A percentile compares a stretch with the other conserved stretches of the same genome.
Conservation (phyloP, 768 basidiomycete genomes). For the Solioccasus polychromus region DNA sequence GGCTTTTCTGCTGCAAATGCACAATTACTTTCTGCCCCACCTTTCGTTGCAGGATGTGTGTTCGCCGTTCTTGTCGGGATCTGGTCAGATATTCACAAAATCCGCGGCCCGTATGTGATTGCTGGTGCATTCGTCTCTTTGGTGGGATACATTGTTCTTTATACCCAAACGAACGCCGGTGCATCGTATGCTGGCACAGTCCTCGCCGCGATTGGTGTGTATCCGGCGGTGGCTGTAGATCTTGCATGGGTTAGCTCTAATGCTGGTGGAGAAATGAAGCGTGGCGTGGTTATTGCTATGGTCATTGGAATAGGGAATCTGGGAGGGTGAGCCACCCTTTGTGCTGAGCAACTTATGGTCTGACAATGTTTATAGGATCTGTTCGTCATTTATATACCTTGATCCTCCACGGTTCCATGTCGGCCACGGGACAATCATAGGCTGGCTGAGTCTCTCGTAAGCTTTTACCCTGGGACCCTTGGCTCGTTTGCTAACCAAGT, state of each 20-base stretch:
- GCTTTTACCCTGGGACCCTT: conserved; percentile 13
- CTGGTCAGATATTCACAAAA: conserved; percentile 39
- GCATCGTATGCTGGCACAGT: conserved; percentile 45
- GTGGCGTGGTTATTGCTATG: conserved; percentile 50
- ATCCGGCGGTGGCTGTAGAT: conserved; percentile 44
- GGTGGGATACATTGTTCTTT: conserved; percentile 51
- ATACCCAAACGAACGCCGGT: conserved; percentile 26
- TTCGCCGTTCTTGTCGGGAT: conserved; percentile 41
- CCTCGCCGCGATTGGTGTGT: conserved; percentile 51
- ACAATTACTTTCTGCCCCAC: conserved; percentile 48
- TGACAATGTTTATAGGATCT: conserved; percentile 29
- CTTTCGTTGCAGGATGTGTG: conserved; percentile 46
- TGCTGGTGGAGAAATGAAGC: conserved; percentile 53
- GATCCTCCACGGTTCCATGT: conserved; percentile 36
- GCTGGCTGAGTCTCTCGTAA: conserved; percentile 33
- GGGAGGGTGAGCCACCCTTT: conserved; percentile 39
- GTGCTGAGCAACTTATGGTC: not conserved
- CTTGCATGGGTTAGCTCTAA: conserved; percentile 57
- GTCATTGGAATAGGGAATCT: conserved; percentile 55
- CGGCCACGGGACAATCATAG: conserved; percentile 38
- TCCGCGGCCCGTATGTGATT: conserved; percentile 51
- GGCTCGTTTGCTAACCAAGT: conserved; percentile 23
- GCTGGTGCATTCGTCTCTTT: conserved; percentile 40
- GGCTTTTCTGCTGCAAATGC: conserved; percentile 51
- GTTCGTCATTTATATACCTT: conserved; percentile 42